Evolutionary conservation across 2,329 filamentous ascomycete genomes (phyloP), one percentile per base, ranked within the genome.

Genomic region (Teratosphaeria gauchensis): DNA sequence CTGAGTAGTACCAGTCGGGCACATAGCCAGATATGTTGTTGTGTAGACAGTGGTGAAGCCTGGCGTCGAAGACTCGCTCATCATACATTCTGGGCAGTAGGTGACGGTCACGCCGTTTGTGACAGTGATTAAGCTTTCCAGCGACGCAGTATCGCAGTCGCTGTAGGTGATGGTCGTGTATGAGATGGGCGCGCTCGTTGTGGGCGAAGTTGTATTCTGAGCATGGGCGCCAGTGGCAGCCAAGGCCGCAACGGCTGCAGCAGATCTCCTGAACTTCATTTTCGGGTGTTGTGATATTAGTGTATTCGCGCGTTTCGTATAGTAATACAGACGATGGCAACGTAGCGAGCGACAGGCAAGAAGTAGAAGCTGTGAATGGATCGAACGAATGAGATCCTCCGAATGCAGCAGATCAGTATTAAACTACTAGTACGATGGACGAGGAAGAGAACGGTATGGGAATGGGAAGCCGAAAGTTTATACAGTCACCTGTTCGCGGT

Each of bases 1-100:
- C 38, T 69, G 66, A 3, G 66, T 67, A 19, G 65, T 61, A 53
- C 68, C 71, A 19, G 70, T 73, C 14, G 69, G 66, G 67, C 71
- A 73, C 4, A 72, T 59, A 12, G 69, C 70, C 53, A 61, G 53
- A 62, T 70, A 73, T 28, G 63, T 65, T 6, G 71, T 74, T 9
- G 71, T 73, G 69, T 73, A 73, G 58, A 69, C 62, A 33, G 72
- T 73, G 31, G 68, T 71, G 65, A 70, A 67, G 52, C 66, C 65
- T 42, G 63, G 56, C 11, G 33, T 55, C 9, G 59, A 48, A 16
- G 56, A 48, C 24, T 38, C 21, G 35, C 42, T 11, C 56, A 63
- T 59, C 51, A 68, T 60, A 62, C 72, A 74, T 56, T 67, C 63
- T 19, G 71, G 71, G 61, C 72, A 74, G 65, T 69, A 71, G 7